Evolutionary conservation across 768 basidiomycete species (phyloP), one percentile per base, ranked within the genome.

Genomic region (Sarcodon aspratus): DNA sequence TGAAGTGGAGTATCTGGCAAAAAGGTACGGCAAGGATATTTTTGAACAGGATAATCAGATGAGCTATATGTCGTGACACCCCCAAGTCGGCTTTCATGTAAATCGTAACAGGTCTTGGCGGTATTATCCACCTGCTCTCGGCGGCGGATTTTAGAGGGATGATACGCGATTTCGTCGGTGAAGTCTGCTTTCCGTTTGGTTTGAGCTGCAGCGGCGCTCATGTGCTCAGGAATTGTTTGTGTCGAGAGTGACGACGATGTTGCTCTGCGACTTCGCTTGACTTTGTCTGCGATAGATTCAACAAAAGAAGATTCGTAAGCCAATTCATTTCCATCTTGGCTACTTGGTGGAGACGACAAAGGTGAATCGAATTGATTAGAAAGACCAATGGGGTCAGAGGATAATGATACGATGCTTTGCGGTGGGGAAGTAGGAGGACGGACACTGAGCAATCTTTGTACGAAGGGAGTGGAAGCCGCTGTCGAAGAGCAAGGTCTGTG

Each of bases 1-100:
- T 75, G 68, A 44, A 74, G 66, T 37, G 72, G 65, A 47, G 85
- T 55, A 40, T 61, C 42, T 7, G 65, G 50, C 2, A 82, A 80
- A 47, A 88, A 72, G 7, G 67, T 70, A 48, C 86, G 75, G 15
- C 55, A 66, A 9, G 67, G 62, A 55, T 62, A 64, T 31, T 8
- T 13, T 15, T 17, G 27, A 27, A 9, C 13, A 42, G 40, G 27
- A 17, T 17, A 9, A 27, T 27, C 40, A 17, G 27, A 17, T 27
- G 15, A 27, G 7, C 15, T 27, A 13, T 15, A 42, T 17, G 40
- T 42, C 13, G 40, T 27, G 13, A 27, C 40, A 27, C 17, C 9
- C 9, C 6, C 15, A 42, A 15, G 17, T 17, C 40, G 40, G 40
- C 27, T 27, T 9, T 13, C 17, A n/a, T 42, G 8, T 15, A 17